These are phyloP conservation scores for Scedosporium minutisporum DNA, from an alignment of 2,329 filamentous ascomycete species.

Conservation along the genomic window DNA sequence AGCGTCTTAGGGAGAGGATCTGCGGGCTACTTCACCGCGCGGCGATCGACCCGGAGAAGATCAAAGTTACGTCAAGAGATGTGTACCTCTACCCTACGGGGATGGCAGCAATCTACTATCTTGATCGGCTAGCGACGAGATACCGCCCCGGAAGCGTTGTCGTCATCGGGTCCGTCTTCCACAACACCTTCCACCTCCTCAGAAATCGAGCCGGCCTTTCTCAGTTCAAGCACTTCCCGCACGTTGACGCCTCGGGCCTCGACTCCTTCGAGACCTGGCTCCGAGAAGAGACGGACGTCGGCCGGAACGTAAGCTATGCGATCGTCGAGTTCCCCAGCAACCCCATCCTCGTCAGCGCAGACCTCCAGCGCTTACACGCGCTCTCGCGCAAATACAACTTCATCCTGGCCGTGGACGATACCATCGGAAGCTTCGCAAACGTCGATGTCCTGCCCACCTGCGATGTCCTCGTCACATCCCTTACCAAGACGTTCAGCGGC, in stretches of 20 bases:
- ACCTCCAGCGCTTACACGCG: slow-evolving; percentile 23
- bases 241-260: slow-evolving; percentile 30
- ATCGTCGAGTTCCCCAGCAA: slow-evolving; percentile 36
- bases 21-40: slow-evolving; percentile 30
- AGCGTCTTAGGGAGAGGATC: slow-evolving; percentile 28
- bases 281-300: slow-evolving; percentile 22
- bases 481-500: slow-evolving; percentile 52
- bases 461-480: slow-evolving; percentile 40
- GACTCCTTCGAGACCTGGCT: slow-evolving; percentile 31
- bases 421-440: slow-evolving; percentile 36
- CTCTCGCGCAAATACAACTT: slow-evolving; percentile 33
- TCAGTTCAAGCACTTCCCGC: slow-evolving; percentile 38
- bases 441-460: slow-evolving; percentile 37
- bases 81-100: slow-evolving; percentile 45
- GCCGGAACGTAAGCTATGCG: slow-evolving; percentile 32
- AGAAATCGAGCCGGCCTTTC: slow-evolving; percentile 22
- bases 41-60: slow-evolving; percentile 17
- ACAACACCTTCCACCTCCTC: slow-evolving; percentile 37
- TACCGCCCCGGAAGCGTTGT: slow-evolving; percentile 25
- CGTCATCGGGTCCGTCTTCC: slow-evolving; percentile 42
- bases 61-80: slow-evolving; percentile 18
- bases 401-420: slow-evolving; percentile 38
- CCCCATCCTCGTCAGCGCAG: slow-evolving; percentile 22
- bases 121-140: slow-evolving; percentile 25
- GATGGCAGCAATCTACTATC: slow-evolving; percentile 40